phyloP scores from a whole-genome alignment of 495 filamentous ascomycete genomes.

The Hypomontagnella submonticulosa region DNA sequence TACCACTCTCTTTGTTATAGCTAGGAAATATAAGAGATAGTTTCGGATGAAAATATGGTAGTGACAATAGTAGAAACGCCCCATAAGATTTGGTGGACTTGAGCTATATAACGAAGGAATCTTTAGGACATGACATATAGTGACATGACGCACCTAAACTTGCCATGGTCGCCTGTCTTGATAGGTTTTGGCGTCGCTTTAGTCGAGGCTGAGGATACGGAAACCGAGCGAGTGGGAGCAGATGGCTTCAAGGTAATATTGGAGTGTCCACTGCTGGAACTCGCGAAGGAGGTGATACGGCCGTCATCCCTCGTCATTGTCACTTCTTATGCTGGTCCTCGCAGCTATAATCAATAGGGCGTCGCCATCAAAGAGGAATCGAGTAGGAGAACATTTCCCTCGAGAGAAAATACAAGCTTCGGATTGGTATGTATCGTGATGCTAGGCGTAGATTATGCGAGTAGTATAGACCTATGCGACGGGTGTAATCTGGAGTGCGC shows the following conservation, averaged over 20 bases:
- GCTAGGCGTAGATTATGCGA: constrained; percentile 5
- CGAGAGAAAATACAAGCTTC: constrained; percentile 19
- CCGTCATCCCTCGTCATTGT: constrained; percentile 71
- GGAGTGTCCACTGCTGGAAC: constrained; percentile 69
- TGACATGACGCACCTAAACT: constrained; percentile 53
- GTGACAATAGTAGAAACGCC: too few relatives aligned
- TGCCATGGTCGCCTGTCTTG: constrained; percentile 64
- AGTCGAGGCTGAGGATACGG: constrained; percentile 55
- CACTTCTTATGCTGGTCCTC: constrained; percentile 48
- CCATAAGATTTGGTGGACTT: too few relatives aligned
- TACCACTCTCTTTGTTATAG: too few relatives aligned
- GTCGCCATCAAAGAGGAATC: constrained; percentile 44
- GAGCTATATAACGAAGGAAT: constrained; percentile 20
- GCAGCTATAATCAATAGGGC: constrained; percentile 44
- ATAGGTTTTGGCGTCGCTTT: constrained; percentile 66
- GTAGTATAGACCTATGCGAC: constrained; percentile 18
- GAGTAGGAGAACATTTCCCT: constrained; percentile 36
- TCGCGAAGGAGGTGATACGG: constrained; percentile 71
- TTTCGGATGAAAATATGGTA: too few relatives aligned
- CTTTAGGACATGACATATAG: not conserved
- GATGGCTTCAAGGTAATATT: constrained; percentile 67
- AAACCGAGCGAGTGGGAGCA: constrained; percentile 61
- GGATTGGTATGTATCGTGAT: constrained; percentile 15
- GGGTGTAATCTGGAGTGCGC: constrained; percentile 19
- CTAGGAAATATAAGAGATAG: too few relatives aligned